Conservation (phyloP, 139 green algal species). For the Micromonas pusilla region DNA sequence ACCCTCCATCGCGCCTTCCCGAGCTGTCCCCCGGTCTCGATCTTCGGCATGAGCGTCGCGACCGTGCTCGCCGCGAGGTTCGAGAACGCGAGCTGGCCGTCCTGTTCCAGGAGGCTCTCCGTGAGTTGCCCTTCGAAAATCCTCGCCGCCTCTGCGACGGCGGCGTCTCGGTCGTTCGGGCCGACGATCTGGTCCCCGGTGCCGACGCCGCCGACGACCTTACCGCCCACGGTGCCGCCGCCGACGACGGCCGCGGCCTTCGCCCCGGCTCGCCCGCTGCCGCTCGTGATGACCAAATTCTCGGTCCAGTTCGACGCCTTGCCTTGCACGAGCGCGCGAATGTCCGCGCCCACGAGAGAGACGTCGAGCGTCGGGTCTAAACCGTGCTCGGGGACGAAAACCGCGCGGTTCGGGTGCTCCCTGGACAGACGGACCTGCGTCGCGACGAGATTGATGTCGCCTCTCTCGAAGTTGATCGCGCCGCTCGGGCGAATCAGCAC, state of each 20-base stretch:
- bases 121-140: constrained; percentile 88
- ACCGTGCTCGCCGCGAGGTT: constrained; percentile 79
- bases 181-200: neutral
- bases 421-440: constrained; percentile 74
- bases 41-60: constrained; percentile 80
- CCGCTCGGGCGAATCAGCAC: constrained; percentile 43
- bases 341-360: constrained; percentile 57
- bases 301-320: constrained; percentile 41
- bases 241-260: no score
- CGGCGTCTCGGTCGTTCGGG: constrained; percentile 16
- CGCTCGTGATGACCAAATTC: neutral
- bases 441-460: constrained; percentile 88
- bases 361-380: constrained; percentile 72
- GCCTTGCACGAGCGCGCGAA: constrained; percentile 35
- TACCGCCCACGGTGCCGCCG: neutral
- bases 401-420: constrained; percentile 74
- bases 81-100: constrained; percentile 84
- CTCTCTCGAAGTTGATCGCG: constrained; percentile 59
- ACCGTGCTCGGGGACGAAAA: constrained; percentile 62
- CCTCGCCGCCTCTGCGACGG: constrained; percentile 57
- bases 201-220: neutral
- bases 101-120: constrained; percentile 76
- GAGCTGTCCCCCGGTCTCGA: constrained; percentile 87
- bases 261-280: neutral
- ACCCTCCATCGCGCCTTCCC: constrained; percentile 81